A percentile compares a stretch with the other conserved stretches of the same genome.
These are phyloP conservation scores for Microstroma glucosiphilum DNA, from an alignment of 1,284 basidiomycete genomes.

Conservation along the genomic window DNA sequence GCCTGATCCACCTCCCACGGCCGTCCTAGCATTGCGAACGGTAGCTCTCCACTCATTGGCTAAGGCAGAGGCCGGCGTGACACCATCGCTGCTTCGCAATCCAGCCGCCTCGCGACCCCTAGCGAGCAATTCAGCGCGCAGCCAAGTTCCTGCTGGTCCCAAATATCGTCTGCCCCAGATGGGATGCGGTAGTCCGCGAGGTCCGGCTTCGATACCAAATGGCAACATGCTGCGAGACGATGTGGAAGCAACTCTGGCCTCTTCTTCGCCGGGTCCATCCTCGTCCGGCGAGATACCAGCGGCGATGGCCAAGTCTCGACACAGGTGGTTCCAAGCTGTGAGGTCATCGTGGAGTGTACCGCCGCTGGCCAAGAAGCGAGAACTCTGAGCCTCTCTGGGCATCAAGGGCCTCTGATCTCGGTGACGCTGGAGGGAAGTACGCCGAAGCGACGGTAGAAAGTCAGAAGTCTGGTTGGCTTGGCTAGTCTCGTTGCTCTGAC, in stretches of 20 bases:
- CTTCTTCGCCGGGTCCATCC: conserved; percentile 4
- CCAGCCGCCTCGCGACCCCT: not conserved
- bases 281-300: not conserved
- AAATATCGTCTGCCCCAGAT: not conserved
- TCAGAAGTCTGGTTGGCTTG: too few species aligned
- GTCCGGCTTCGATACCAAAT: not conserved
- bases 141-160: conserved; percentile 1
- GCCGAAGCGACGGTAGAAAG: too few species aligned
- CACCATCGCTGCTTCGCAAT: too few species aligned
- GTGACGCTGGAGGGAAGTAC: too few species aligned
- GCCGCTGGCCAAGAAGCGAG: too few species aligned
- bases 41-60: not conserved
- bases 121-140: not conserved
- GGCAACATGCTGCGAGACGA: not conserved
- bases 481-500: too few species aligned
- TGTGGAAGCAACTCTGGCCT: not conserved
- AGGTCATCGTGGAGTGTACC: not conserved
- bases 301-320: not conserved
- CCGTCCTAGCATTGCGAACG: too few species aligned
- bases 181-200: not conserved
- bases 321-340: not conserved
- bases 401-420: too few species aligned
- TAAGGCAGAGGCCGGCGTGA: not conserved
- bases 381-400: too few species aligned
- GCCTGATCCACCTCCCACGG: too few species aligned